These are phyloP conservation scores for Candida pseudofarinosa DNA, from an alignment of 805 yeast genomes.

Conservation along the genomic window DNA sequence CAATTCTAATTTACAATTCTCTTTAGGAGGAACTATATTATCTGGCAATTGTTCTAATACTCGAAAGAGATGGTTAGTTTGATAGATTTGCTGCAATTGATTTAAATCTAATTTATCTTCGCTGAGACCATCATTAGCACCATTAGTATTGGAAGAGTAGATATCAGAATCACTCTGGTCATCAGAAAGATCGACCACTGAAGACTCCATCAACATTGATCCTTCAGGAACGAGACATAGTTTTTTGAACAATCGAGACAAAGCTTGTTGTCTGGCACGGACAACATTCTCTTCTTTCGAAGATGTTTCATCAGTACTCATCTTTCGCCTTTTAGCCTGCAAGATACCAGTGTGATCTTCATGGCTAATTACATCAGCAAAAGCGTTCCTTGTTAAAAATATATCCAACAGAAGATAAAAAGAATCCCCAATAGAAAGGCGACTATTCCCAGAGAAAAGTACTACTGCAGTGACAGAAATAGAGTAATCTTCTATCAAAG, in stretches of 20 bases:
- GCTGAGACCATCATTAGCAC: slow-evolving; percentile 16
- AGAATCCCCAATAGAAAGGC: slow-evolving; percentile 71
- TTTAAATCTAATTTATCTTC: slow-evolving; percentile 53
- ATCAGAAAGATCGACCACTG: slow-evolving; percentile 1
- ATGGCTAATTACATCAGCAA: slow-evolving; percentile 13
- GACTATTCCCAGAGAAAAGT: slow-evolving; percentile 48
- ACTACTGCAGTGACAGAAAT: slow-evolving; percentile 55
- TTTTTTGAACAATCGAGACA: slow-evolving; percentile 52
- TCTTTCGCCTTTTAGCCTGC: slow-evolving; percentile 14
- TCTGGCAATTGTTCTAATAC: slow-evolving; percentile 55
- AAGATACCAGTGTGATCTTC: slow-evolving; percentile 3
- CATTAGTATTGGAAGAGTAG: slow-evolving; percentile 19
- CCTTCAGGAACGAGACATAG: slow-evolving; percentile 26
- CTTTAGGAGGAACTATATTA: slow-evolving; percentile 47
- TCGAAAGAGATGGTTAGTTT: slow-evolving; percentile 63
- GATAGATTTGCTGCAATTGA: slow-evolving; percentile 73
- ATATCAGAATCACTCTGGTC: slow-evolving; percentile 2
- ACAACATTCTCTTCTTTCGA: slow-evolving; percentile 37
- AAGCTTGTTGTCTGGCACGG: slow-evolving; percentile 51
- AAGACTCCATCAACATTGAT: background rate
- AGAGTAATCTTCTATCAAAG: slow-evolving; percentile 54
- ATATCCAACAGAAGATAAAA: slow-evolving; percentile 69
- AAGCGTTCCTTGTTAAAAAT: slow-evolving; percentile 43
- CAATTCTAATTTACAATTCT: slow-evolving; percentile 53
- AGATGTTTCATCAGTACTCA: background rate